These are phyloP conservation scores for Lumnitzera racemosa DNA, from an alignment of 345 rosid species.

Conservation along the genomic window DNA sequence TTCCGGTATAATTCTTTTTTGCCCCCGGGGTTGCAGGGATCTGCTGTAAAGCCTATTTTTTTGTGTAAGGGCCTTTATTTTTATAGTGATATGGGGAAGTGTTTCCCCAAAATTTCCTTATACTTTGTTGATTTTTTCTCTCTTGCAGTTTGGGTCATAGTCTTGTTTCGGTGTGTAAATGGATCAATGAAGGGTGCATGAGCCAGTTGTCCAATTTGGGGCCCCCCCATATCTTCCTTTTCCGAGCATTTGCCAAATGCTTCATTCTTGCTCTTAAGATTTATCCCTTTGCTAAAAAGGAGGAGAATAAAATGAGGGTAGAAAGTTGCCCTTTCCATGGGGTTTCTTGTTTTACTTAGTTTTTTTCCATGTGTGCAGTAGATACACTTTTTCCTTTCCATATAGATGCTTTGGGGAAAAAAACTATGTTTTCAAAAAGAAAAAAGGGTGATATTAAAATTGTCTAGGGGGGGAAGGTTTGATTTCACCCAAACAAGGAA, in stretches of 20 bases:
- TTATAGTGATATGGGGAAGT: background rate
- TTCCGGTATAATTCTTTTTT: conserved; percentile 2
- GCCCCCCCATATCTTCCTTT: conserved; percentile 56
- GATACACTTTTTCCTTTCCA: too few relatives aligned
- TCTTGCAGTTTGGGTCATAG: conserved; percentile 69
- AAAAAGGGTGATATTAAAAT: too few relatives aligned
- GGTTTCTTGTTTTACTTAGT: background rate
- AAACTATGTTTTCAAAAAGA: too few relatives aligned
- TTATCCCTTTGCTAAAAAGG: conserved; percentile 47
- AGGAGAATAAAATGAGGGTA: conserved; percentile 49
- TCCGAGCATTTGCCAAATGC: conserved; percentile 50
- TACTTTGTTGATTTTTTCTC: conserved; percentile 5
- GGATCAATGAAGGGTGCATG: conserved; percentile 32
- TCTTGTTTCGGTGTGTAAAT: conserved; percentile 91
- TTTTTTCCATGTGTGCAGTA: background rate
- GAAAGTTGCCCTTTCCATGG: conserved; percentile 7
- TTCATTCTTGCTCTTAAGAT: conserved; percentile 66
- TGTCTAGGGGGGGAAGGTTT: too few relatives aligned
- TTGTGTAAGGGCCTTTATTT: conserved; percentile 42
- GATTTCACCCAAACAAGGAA: too few relatives aligned
- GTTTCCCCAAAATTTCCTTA: background rate
- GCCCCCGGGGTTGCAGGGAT: conserved; percentile 46
- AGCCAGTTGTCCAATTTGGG: conserved; percentile 72
- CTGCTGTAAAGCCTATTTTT: conserved; percentile 80
- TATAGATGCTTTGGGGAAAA: too few relatives aligned